Conservation (phyloP, 768 basidiomycete species). For the Mycena galericulata region DNA sequence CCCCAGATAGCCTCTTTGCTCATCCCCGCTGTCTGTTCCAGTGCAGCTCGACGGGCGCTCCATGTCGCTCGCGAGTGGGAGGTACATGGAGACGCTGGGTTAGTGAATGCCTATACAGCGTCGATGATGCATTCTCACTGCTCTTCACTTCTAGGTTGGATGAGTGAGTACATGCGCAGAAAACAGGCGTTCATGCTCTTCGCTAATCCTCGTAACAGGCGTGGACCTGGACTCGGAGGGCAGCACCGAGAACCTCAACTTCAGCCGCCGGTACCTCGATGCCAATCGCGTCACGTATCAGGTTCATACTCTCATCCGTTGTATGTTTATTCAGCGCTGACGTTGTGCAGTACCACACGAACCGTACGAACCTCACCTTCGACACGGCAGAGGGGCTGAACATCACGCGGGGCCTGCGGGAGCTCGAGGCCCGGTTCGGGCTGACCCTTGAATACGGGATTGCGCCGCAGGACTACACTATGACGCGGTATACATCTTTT, state of each 20-base stretch:
- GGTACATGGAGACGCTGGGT: constrained; percentile 96
- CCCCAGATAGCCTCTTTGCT: background rate
- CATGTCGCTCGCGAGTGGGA: constrained; percentile 86
- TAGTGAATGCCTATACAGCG: constrained; percentile 30
- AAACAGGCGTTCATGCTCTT: too few relatives aligned
- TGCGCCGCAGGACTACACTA: constrained; percentile 68
- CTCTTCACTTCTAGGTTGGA: constrained; percentile 61
- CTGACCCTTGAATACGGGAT: constrained; percentile 62
- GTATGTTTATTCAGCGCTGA: background rate
- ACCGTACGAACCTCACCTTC: constrained; percentile 61
- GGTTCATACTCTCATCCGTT: constrained; percentile 46
- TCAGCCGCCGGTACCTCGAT: constrained; percentile 82
- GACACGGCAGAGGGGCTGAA: constrained; percentile 65
- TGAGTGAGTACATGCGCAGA: constrained; percentile 61
- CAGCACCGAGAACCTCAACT: constrained; percentile 62
- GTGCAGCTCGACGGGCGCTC: constrained; percentile 78
- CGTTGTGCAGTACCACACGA: constrained; percentile 71
- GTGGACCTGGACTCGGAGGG: constrained; percentile 25
- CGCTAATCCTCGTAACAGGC: background rate
- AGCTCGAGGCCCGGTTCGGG: constrained; percentile 59
- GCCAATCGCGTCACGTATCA: constrained; percentile 83
- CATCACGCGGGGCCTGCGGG: constrained; percentile 56
- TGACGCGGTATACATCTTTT: constrained; percentile 63
- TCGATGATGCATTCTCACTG: background rate
- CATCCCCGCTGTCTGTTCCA: constrained; percentile 35